Percentiles rank a stretch among this genome's conserved stretches.
Evolutionary conservation across 73 alveolate species (phyloP).

Genomic region (Tetrahymena elliotti): DNA sequence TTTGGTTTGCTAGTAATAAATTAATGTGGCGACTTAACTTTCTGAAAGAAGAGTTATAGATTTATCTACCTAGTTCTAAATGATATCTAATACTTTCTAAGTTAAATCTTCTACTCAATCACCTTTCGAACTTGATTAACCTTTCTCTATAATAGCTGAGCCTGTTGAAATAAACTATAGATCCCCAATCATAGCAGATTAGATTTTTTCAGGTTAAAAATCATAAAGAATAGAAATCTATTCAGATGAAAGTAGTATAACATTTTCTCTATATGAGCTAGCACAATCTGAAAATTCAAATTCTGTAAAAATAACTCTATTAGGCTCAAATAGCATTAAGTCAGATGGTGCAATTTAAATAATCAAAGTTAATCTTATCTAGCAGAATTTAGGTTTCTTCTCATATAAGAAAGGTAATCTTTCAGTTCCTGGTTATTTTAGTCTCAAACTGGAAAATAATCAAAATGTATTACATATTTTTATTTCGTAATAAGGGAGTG

Average conservation of each 20-base stretch:
- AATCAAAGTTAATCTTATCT: not conserved
- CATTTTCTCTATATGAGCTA: not conserved
- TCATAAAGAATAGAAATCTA: not conserved
- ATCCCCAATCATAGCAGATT: not conserved
- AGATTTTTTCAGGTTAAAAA: not conserved
- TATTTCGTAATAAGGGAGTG: not conserved
- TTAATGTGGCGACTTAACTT: not conserved
- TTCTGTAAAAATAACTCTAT: not conserved
- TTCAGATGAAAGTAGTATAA: not conserved
- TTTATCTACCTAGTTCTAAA: not conserved
- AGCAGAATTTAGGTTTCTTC: not conserved
- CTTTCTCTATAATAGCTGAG: not conserved
- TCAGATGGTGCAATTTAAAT: not conserved
- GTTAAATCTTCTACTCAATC: not conserved
- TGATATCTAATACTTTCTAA: not conserved
- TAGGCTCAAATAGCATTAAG: not conserved
- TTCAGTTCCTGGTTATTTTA: not conserved
- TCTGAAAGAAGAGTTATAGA: not conserved
- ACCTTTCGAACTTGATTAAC: not conserved
- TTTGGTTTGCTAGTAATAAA: not conserved
- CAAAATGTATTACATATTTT: too few species aligned
- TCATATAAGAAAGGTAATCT: not conserved
- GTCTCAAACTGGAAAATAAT: not conserved
- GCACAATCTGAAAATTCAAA: not conserved
- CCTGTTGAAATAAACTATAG: not conserved